Percentiles rank a stretch among this genome's conserved stretches.
Evolutionary conservation across 441 rosid species (phyloP).

Genomic region (Syzygium malaccense): DNA sequence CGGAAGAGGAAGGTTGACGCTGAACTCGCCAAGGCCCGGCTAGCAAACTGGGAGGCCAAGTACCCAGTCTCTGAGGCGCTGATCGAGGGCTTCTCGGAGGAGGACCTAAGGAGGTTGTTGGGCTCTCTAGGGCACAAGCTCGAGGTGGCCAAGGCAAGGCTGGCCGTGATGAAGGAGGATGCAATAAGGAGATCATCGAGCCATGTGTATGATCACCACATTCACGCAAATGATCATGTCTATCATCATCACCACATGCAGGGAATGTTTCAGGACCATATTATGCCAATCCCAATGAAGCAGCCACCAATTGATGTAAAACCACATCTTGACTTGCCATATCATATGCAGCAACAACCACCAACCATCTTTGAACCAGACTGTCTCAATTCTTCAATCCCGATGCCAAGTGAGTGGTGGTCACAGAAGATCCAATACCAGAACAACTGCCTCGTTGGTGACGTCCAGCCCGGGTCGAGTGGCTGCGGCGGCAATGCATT

Average conservation of each 20-base stretch:
- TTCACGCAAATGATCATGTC: not conserved
- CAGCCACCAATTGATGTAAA: not conserved
- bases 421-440: not conserved
- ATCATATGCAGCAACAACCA: not conserved
- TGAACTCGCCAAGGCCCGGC: not conserved
- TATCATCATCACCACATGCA: not conserved
- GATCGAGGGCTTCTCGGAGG: not conserved
- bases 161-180: not conserved
- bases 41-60: not conserved
- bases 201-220: not conserved
- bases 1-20: not conserved
- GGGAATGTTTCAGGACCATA: not conserved
- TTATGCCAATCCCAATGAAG: not conserved
- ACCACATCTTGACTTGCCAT: not conserved
- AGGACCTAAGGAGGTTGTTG: not conserved
- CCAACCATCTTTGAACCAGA: not conserved
- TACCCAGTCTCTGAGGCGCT: not conserved
- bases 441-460: not conserved
- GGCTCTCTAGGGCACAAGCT: not conserved
- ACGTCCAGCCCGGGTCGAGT: not conserved
- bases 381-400: not conserved
- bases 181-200: not conserved
- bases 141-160: not conserved
- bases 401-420: not conserved
- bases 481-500: not conserved